Base-by-base conservation (phyloP, 805 yeast species). In the Saturnispora quitensis region DNA sequence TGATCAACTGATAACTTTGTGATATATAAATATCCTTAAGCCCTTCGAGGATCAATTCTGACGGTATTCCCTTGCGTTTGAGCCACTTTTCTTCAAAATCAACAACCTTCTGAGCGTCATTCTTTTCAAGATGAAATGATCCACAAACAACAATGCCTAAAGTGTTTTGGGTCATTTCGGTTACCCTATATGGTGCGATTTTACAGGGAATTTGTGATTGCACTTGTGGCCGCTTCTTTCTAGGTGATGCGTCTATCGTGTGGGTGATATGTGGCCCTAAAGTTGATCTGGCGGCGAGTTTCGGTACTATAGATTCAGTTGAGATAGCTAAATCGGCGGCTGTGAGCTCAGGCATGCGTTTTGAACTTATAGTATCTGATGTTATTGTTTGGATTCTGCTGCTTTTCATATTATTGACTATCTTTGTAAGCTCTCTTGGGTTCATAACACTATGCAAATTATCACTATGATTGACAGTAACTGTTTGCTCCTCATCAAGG, bases 41-140 rank as follows among this genome's bases (percentile, higher is more conserved):
- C 13, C 51, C 51, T 20, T 49, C 43, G 3, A 34, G 6, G 2
- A 49, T 9, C 5, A 44, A 13, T 17, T 22, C 20, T 2, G 51
- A 49, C 1, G 51, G 51, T 18, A 43, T 33, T 2, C 51, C 51
- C 10, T 35, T 24, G 20, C 51, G 44, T 3, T 35, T 13, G 15
- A 7, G 9, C 47, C 47, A 49, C 13, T 34, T 3, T 43, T 43
- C 47, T 44, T 49, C 51, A 44, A 49, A 49, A 7, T 15, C 22
- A 25, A 20, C 22, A 9, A 47, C 28, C 20, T 31, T 33, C 12
- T 5, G 15, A 13, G 40, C 31, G 25, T 17, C 12, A 9, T 12
- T 18, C 22, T 38, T 8, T 20, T 9, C 22, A 20, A 8, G 13
- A 6, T 17, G 25, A 38, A 38, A 38, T 6, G 42, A 38, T 38